Conservation (phyloP, 148 eudicot species). For the Camellia lanceoleosa region DNA sequence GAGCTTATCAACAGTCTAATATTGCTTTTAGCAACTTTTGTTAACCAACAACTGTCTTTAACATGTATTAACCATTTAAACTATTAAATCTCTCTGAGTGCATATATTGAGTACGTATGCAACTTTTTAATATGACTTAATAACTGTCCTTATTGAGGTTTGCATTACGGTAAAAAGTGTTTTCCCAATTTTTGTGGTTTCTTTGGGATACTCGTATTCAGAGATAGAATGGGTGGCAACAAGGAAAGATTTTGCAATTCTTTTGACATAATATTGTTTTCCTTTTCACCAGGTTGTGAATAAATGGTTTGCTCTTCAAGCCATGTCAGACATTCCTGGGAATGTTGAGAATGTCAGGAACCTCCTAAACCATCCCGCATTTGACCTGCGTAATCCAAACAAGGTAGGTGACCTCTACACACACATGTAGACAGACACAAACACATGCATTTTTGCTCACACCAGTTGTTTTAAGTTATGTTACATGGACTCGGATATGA, state of each 20-base stretch:
- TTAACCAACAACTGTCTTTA: background rate
- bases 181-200: background rate
- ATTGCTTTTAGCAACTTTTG: too few species aligned
- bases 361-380: constrained; percentile 83
- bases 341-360: constrained; percentile 85
- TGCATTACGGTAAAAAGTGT: background rate
- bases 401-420: constrained; percentile 40
- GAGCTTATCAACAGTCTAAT: background rate
- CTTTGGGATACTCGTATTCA: background rate
- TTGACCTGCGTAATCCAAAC: constrained; percentile 90
- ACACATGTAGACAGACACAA: too few species aligned
- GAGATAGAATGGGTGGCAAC: background rate
- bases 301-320: constrained; percentile 97
- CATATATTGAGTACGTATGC: background rate
- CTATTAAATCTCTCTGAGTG: background rate
- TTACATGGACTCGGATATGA: too few species aligned
- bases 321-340: constrained; percentile 73
- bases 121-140: background rate
- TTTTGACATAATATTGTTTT: background rate
- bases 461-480: too few species aligned
- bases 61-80: background rate
- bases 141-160: background rate
- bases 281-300: constrained; percentile 60
- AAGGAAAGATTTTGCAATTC: background rate
- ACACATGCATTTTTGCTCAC: too few species aligned